Base-by-base conservation (phyloP, 495 filamentous ascomycete species). In the Choiromyces venosus region DNA sequence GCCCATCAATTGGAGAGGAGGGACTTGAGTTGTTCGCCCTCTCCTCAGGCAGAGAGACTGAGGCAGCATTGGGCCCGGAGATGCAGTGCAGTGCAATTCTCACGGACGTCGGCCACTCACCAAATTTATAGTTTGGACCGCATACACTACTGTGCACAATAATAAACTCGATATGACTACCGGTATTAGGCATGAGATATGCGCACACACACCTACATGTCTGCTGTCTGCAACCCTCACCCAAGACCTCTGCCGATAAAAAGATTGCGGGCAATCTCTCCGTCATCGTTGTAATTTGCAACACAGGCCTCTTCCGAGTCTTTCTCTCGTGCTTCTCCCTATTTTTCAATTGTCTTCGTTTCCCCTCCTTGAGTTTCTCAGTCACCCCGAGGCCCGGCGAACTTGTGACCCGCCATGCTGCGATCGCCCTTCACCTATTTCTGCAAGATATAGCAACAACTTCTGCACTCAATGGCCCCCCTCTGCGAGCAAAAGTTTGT, bases 361-460 rank as follows among this genome's bases (percentile, higher is more conserved):
- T 39, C 65, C 52, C 52, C 52, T 61, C 52, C 25, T 61, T 25
- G 52, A 33, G 52, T 61, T 61, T 61, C n/a, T 29, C n/a, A 56
- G n/a, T 25, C 46, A n/a, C 46, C 29, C 52, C 52, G 25, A 33
- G 25, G 52, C 25, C 52, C 25, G 52, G 52, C 52, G 52, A 61
- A 61, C 52, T 33, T 61, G 25, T 61, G 52, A 61, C 52, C 52
- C 25, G 25, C 44, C 33, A 70, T 66, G 35, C 40, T 67, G 69
- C 74, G 74, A 77, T 77, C 67, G 40, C 61, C 74, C 74, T 74
- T 65, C 61, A 66, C 44, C 39, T 29, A 12, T 74, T 68, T n/a
- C 75, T 77, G 70, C 69, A 77, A 77, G 70, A 77, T 77, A 77
- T 76, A 76, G 69, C 73, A 65, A 77, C 66, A 71, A 44, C 72